Evolutionary conservation across 2,329 filamentous ascomycete species (phyloP).

Genomic region (Chaetomiaceae sp.): DNA sequence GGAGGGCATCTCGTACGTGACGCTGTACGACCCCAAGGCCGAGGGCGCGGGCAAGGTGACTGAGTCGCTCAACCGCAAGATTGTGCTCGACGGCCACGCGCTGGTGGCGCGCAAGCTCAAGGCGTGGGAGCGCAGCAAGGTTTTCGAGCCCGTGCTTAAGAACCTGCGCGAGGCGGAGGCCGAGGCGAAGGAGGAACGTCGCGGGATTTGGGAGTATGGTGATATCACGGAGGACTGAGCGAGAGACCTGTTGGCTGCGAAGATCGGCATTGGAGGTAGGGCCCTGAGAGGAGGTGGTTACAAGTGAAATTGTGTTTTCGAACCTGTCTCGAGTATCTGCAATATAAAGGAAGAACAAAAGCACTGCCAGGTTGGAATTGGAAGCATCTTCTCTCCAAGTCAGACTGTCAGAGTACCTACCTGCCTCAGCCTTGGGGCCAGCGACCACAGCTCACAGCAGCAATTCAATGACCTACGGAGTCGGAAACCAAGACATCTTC

Average conservation of each 20-base stretch:
- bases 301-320: too few species aligned
- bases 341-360: too few species aligned
- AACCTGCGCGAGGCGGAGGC: constrained; percentile 69
- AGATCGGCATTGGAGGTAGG: too few species aligned
- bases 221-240: constrained; percentile 83
- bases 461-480: too few species aligned
- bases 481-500: too few species aligned
- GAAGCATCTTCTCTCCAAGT: too few species aligned
- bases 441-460: too few species aligned
- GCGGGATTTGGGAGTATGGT: constrained; percentile 98
- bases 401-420: too few species aligned
- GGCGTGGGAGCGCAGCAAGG: constrained; percentile 74
- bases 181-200: constrained; percentile 72
- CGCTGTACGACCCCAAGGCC: constrained; percentile 73
- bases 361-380: not conserved
- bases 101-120: constrained; percentile 92
- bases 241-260: too few species aligned
- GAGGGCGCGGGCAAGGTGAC: constrained; percentile 42
- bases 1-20: constrained; percentile 80
- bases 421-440: too few species aligned
- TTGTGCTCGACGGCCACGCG: constrained; percentile 76
- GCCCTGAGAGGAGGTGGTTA: too few species aligned
- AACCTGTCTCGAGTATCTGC: too few species aligned
- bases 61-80: constrained; percentile 84
- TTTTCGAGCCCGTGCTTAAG: constrained; percentile 66